Conservation (phyloP, 768 basidiomycete species). For the Auricularia auricula-judae region DNA sequence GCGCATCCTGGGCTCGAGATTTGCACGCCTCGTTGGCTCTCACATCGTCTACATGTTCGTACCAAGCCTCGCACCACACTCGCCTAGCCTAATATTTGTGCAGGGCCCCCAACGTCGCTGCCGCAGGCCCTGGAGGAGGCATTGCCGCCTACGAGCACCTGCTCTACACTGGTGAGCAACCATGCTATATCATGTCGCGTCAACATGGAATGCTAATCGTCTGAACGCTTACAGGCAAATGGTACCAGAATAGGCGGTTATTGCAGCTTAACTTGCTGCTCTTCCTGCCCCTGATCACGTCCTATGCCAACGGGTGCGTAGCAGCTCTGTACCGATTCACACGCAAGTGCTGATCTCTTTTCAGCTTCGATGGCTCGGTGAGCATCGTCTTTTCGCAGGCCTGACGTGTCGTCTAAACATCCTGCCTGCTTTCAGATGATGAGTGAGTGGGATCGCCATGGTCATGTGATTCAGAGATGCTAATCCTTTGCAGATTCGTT, state of each 20-base stretch:
- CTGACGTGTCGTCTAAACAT: conserved; percentile 53
- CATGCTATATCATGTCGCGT: no score
- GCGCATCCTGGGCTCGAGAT: neutral
- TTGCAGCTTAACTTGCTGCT: conserved; percentile 13
- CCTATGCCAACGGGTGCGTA: conserved; percentile 12
- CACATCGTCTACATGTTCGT: neutral
- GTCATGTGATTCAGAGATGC: neutral
- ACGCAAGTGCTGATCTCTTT: neutral
- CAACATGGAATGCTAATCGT: neutral
- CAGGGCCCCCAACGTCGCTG: conserved; percentile 1
- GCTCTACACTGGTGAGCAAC: conserved; percentile 48
- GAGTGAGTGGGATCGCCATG: neutral
- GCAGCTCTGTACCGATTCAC: neutral
- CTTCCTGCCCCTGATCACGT: conserved; percentile 16
- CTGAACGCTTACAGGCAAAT: conserved; percentile 3
- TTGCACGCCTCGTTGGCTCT: neutral
- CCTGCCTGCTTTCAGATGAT: conserved; percentile 35
- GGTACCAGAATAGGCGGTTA: conserved; percentile 8
- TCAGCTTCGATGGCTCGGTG: conserved; percentile 15
- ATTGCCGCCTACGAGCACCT: conserved; percentile 50
- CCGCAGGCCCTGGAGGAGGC: neutral
- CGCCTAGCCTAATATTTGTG: neutral
- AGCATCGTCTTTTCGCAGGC: conserved; percentile 1
- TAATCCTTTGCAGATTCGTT: neutral
- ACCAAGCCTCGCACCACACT: neutral